A percentile compares a stretch with the other conserved stretches of the same genome.
Conservation (phyloP, 73 alveolate genomes). For the Stentor roeselii region DNA sequence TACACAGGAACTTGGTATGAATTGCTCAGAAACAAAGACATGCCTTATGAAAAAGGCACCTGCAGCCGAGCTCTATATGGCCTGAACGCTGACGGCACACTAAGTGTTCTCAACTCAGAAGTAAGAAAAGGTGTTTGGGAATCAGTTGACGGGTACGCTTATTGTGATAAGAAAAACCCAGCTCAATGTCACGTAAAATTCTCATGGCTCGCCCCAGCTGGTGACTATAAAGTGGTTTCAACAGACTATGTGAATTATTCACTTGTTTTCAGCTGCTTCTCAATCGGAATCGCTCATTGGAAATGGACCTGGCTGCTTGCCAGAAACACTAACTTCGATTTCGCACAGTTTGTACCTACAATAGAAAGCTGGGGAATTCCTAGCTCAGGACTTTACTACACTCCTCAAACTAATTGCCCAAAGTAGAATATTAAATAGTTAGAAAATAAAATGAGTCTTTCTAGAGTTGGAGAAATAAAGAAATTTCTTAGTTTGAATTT, state of each 20-base stretch:
- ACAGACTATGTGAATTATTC: constrained; percentile 44
- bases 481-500: too few species aligned
- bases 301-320: constrained; percentile 12
- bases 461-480: too few species aligned
- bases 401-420: not conserved
- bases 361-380: not conserved
- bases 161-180: constrained; percentile 1
- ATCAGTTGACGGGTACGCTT: not conserved
- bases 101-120: not conserved
- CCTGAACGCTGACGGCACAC: not conserved
- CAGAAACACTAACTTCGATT: not conserved
- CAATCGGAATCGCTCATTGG: constrained; percentile 3
- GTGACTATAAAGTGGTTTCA: constrained; percentile 39
- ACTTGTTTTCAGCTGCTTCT: constrained; percentile 36
- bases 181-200: constrained; percentile 36
- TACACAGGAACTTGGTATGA: constrained; percentile 47
- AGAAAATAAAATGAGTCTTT: too few species aligned
- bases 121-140: constrained; percentile 8
- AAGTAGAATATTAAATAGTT: too few species aligned
- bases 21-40: constrained; percentile 29
- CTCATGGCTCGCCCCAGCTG: constrained; percentile 31
- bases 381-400: not conserved
- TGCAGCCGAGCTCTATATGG: constrained; percentile 37
- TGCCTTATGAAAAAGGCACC: constrained; percentile 25
- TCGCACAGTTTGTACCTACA: not conserved